These are phyloP conservation scores for Larix kaempferi DNA, from an alignment of 75 land plant species.

Conservation along the genomic window DNA sequence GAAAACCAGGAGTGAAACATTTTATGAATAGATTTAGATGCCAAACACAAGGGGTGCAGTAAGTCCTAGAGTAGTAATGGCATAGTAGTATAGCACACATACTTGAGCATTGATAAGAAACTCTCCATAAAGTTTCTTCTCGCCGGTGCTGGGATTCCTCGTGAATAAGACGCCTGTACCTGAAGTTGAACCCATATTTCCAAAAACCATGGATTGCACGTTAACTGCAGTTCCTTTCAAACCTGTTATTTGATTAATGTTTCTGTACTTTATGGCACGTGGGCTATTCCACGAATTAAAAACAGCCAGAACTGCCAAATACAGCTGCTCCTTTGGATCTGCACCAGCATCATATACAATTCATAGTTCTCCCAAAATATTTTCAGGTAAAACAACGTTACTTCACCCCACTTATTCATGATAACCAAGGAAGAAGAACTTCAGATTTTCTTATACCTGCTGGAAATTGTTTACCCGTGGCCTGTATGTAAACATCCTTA, in stretches of 20 bases:
- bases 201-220: slow-evolving; percentile 96
- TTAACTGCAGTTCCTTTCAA: slow-evolving; percentile 95
- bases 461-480: slow-evolving; percentile 83
- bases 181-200: slow-evolving; percentile 95
- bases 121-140: slow-evolving; percentile 97
- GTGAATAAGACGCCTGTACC: slow-evolving; percentile 98
- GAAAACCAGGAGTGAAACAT: background rate
- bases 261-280: slow-evolving; percentile 88
- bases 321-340: slow-evolving; percentile 90
- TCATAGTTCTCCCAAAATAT: background rate
- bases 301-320: slow-evolving; percentile 80
- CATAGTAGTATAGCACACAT: background rate
- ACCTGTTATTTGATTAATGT: slow-evolving; percentile 91
- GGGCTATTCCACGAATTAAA: slow-evolving; percentile 98
- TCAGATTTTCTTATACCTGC: slow-evolving; percentile 47
- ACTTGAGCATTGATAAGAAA: slow-evolving; percentile 98
- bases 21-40: background rate
- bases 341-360: slow-evolving; percentile 10
- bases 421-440: background rate
- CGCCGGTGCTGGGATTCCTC: slow-evolving; percentile 97
- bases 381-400: background rate
- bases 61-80: background rate
- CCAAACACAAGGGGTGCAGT: background rate
- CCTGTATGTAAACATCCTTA: slow-evolving; percentile 75
- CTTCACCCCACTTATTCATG: background rate